Evolutionary conservation across 2,329 filamentous ascomycete genomes (phyloP).

Genomic region (Pseudocercospora fijiensis): DNA sequence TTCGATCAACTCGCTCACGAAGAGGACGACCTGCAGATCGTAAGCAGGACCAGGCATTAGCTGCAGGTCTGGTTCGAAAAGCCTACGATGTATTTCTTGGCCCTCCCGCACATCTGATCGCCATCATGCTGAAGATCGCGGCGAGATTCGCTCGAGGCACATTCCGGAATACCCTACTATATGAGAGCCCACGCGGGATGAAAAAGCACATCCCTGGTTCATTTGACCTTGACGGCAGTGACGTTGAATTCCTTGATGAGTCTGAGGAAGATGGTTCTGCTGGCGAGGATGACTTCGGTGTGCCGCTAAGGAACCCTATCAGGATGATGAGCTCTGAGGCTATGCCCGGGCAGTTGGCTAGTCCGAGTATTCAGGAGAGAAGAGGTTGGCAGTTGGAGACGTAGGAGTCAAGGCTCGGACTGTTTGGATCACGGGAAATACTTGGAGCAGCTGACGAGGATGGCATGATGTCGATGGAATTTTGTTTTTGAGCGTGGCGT

Average conservation of each 20-base stretch:
- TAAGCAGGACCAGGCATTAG: conserved; percentile 27
- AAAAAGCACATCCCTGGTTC: conserved; percentile 61
- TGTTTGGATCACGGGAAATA: background rate
- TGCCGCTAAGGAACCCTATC: conserved; percentile 43
- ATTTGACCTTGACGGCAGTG: conserved; percentile 55
- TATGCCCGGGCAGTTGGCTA: conserved; percentile 9
- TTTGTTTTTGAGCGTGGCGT: conserved; percentile 6
- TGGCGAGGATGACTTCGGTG: conserved; percentile 57
- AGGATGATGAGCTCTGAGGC: conserved; percentile 26
- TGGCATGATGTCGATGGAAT: conserved; percentile 6
- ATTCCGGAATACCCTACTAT: conserved; percentile 31
- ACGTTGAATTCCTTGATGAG: conserved; percentile 46
- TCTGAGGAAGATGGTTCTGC: conserved; percentile 34
- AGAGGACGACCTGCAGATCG: background rate
- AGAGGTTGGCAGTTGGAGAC: conserved; percentile 2
- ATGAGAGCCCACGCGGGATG: conserved; percentile 32
- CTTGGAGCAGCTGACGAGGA: background rate
- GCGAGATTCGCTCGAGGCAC: conserved; percentile 64
- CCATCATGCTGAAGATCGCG: conserved; percentile 78
- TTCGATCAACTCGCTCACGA: conserved; percentile 16
- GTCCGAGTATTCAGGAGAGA: conserved; percentile 15
- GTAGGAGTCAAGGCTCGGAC: conserved; percentile 5
- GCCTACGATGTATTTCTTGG: conserved; percentile 74
- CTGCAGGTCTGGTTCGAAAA: conserved; percentile 65
- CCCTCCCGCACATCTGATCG: conserved; percentile 75